Evolutionary conservation across 2,329 filamentous ascomycete species (phyloP).

Genomic region (Aspergillus aculeatinus): DNA sequence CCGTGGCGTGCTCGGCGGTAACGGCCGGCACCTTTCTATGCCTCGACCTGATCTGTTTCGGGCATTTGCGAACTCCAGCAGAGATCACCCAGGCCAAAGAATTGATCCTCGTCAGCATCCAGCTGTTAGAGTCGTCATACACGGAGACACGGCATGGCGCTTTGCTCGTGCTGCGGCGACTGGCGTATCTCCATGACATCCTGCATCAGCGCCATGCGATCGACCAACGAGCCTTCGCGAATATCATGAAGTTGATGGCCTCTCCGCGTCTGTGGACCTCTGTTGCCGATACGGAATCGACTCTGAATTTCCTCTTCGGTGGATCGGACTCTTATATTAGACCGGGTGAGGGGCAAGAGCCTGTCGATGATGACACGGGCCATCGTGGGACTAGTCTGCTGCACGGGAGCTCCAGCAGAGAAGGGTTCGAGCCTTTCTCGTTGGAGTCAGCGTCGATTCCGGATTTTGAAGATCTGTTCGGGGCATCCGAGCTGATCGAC

Average conservation of each 20-base stretch:
- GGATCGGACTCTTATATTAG: neutral
- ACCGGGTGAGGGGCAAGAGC: neutral
- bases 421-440: neutral
- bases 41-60: constrained; percentile 2
- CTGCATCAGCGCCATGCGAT: neutral
- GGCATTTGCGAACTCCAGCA: neutral
- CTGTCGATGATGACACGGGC: neutral
- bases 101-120: neutral
- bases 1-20: neutral
- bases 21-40: constrained; percentile 1
- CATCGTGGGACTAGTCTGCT: neutral
- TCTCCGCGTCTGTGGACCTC: neutral
- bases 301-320: neutral
- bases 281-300: neutral
- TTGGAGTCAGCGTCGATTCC: neutral
- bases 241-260: constrained; percentile 1
- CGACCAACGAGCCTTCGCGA: neutral
- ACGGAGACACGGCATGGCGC: constrained; percentile 3
- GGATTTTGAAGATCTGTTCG: neutral
- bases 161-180: neutral
- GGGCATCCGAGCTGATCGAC: neutral
- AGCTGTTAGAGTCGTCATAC: neutral
- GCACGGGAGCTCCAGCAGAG: neutral
- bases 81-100: neutral
- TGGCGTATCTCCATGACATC: neutral